Conservation (phyloP, 352 stramenopile genomes). For the Phytopythium oedochilum region DNA sequence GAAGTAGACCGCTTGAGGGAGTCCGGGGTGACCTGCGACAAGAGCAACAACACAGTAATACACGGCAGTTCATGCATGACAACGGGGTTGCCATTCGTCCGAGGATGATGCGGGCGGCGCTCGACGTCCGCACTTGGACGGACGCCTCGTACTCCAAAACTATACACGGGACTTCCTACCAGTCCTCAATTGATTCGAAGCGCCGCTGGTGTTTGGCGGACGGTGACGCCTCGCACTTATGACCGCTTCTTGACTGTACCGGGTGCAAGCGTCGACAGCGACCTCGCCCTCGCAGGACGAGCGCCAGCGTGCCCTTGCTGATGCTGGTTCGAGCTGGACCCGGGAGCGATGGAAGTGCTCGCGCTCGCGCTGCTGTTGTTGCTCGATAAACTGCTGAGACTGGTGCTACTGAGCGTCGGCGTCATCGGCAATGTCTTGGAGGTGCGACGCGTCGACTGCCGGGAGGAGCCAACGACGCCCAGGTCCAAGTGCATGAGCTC, state of each 20-base stretch:
- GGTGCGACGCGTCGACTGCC: conserved; percentile 25
- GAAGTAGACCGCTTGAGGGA: neutral
- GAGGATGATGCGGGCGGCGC: neutral
- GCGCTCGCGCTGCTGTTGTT: conserved; percentile 6
- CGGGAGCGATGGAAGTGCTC: conserved; percentile 3
- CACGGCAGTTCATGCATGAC: neutral
- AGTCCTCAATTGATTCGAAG: neutral
- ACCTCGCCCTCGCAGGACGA: conserved; percentile 28
- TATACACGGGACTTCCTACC: neutral
- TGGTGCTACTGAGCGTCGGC: conserved; percentile 18
- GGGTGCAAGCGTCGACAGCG: conserved; percentile 11
- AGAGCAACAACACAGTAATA: neutral
- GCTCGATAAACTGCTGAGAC: conserved; percentile 4
- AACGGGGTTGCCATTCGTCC: neutral
- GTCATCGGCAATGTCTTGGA: conserved; percentile 22
- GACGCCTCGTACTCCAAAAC: neutral
- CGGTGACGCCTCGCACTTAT: neutral
- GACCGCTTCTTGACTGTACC: conserved; percentile 1
- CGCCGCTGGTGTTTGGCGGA: neutral
- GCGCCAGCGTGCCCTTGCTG: neutral
- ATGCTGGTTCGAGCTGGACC: neutral
- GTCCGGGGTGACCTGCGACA: neutral
- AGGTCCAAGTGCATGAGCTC: conserved; percentile 83
- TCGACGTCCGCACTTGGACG: neutral
- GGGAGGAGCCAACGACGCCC: conserved; percentile 29